phyloP scores from a whole-genome alignment of 2,329 filamentous ascomycete genomes.

The Neophaeococcomyces aloes region DNA sequence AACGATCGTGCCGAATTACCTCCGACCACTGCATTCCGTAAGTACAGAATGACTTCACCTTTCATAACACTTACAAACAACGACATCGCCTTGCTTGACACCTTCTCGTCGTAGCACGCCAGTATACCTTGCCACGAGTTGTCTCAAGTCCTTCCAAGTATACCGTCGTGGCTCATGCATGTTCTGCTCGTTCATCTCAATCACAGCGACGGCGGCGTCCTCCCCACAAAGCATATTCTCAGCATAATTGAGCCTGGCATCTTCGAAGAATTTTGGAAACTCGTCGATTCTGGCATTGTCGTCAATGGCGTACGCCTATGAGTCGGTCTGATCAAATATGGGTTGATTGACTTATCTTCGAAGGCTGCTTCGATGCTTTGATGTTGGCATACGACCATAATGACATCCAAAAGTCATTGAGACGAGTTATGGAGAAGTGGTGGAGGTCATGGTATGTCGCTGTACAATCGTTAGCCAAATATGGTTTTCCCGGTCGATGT shows the following conservation, averaged over 20 bases:
- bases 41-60: no score
- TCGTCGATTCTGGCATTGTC: constrained; percentile 26
- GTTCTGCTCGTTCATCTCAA: not conserved
- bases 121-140: no score
- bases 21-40: no score
- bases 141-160: no score
- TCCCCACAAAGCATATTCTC: constrained; percentile 14
- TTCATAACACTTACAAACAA: no score
- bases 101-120: no score
- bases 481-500: no score
- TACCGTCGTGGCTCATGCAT: no score
- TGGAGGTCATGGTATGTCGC: constrained; percentile 28
- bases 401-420: constrained; percentile 34
- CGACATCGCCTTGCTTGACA: no score
- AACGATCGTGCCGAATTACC: no score
- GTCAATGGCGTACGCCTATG: constrained; percentile 30
- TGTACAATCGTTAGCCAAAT: not conserved
- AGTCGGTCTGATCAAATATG: constrained; percentile 8
- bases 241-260: constrained; percentile 29
- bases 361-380: no score
- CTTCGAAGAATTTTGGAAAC: constrained; percentile 31
- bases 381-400: constrained; percentile 24
- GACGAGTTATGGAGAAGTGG: constrained; percentile 28
- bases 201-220: constrained; percentile 2
- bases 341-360: no score